These are phyloP conservation scores for Trichosanthes truncata DNA, from an alignment of 306 rosid genomes.

Conservation along the genomic window DNA sequence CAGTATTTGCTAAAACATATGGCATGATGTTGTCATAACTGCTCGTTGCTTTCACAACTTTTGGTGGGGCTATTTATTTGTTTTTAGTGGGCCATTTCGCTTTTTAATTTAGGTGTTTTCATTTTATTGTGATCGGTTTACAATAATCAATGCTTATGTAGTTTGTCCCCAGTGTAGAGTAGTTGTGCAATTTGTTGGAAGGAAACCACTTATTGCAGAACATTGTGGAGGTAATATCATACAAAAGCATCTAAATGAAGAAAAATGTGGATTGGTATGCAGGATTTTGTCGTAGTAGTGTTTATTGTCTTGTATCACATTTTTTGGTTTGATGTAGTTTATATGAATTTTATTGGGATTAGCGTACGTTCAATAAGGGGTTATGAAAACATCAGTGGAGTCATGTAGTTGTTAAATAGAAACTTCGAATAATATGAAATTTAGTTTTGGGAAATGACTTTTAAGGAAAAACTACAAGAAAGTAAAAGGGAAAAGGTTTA, in stretches of 20 bases:
- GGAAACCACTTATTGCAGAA: conserved; percentile 69
- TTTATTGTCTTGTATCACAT: not conserved
- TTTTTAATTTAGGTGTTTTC: conserved; percentile 4
- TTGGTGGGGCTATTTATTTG: conserved; percentile 42
- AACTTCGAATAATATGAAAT: not conserved
- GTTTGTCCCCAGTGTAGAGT: conserved; percentile 95
- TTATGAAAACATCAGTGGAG: too few relatives aligned
- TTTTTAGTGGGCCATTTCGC: conserved; percentile 9
- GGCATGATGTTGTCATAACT: conserved; percentile 86
- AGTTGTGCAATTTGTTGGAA: conserved; percentile 78
- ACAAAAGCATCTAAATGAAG: conserved; percentile 9
- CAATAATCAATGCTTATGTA: conserved; percentile 91
- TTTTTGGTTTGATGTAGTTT: not conserved
- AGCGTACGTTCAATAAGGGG: not conserved
- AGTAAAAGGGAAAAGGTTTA: too few relatives aligned
- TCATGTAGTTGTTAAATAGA: not conserved
- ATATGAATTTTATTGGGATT: not conserved
- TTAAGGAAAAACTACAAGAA: not conserved
- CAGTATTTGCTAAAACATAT: conserved; percentile 79
- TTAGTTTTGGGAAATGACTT: not conserved
- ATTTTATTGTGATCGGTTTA: conserved; percentile 12
- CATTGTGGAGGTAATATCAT: conserved; percentile 42
- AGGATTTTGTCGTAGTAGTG: not conserved
- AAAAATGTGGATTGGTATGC: not conserved
- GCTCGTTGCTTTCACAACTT: conserved; percentile 95